phyloP scores from a whole-genome alignment of 1,284 basidiomycete genomes.

The Boletellus sp. region DNA sequence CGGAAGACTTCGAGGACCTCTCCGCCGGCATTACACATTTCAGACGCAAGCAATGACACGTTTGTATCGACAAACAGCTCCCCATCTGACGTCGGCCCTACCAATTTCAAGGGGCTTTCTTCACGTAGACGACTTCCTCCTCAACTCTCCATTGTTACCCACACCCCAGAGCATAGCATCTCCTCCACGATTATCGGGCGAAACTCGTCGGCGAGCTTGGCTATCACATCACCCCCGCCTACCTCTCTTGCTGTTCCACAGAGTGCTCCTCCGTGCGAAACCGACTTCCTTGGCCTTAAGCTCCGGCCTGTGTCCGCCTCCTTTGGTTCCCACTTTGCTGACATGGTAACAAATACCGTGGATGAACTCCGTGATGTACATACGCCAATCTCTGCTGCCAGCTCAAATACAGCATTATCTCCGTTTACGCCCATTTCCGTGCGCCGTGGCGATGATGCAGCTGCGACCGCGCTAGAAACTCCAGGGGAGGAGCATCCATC shows the following conservation, averaged over 20 bases:
- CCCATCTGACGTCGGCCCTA: slow-evolving; percentile 10
- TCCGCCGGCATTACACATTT: slow-evolving; percentile 9
- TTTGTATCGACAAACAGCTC: slow-evolving; percentile 4
- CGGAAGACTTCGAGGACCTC: slow-evolving; percentile 26
- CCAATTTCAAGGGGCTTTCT: slow-evolving; percentile 10
- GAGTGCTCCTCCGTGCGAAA: slow-evolving; percentile 61
- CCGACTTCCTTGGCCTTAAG: slow-evolving; percentile 62
- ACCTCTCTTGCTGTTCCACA: slow-evolving; percentile 33
- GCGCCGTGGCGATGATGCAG: slow-evolving; percentile 34
- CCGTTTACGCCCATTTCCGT: slow-evolving; percentile 50
- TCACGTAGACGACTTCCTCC: slow-evolving; percentile 39
- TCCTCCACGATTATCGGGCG: slow-evolving; percentile 17
- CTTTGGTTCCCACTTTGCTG: slow-evolving; percentile 67
- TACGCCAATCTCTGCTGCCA: slow-evolving; percentile 44
- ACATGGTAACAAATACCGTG: slow-evolving; percentile 47
- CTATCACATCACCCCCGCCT: slow-evolving; percentile 8
- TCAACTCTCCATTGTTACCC: slow-evolving; percentile 44
- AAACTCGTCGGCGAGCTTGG: slow-evolving; percentile 4
- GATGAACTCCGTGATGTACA: slow-evolving; percentile 44
- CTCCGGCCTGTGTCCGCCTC: slow-evolving; percentile 73
- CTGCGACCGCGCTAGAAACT: slow-evolving; percentile 25
- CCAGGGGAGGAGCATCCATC: slow-evolving; percentile 46
- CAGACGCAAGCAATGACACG: slow-evolving; percentile 8
- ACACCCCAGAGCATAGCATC: slow-evolving; percentile 12
- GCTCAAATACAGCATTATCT: slow-evolving; percentile 44